These are phyloP conservation scores for Anethum foeniculum DNA, from an alignment of 140 eudicot genomes.

Conservation along the genomic window DNA sequence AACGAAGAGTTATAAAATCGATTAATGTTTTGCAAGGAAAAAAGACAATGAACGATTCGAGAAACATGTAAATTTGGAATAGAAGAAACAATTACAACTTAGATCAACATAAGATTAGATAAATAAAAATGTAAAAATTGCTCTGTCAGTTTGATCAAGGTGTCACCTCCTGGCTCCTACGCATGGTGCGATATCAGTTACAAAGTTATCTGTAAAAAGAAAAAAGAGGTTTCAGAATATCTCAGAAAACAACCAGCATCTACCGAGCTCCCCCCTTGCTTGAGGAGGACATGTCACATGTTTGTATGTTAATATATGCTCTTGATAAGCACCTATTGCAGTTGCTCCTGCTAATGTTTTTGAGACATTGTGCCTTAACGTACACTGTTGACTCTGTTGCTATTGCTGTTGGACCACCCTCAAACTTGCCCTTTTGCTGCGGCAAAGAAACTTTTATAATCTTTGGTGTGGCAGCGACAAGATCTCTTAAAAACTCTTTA, in stretches of 20 bases:
- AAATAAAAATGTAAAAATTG: no score
- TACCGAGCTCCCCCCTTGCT: neutral
- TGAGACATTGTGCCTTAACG: neutral
- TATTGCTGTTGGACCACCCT: neutral
- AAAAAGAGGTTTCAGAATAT: neutral
- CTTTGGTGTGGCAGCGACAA: neutral
- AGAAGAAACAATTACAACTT: no score
- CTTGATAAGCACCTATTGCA: neutral
- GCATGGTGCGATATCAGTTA: neutral
- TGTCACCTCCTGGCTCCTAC: no score
- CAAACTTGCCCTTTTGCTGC: neutral
- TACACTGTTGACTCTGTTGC: slow-evolving; percentile 1
- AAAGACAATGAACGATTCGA: no score
- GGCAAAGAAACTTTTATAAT: neutral
- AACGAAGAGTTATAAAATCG: no score
- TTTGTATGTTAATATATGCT: neutral
- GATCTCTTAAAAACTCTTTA: neutral
- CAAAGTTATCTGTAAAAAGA: neutral
- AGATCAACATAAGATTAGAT: no score
- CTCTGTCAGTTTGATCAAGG: no score
- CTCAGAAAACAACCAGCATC: slow-evolving; percentile 6
- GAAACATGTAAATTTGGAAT: no score
- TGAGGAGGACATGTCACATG: neutral
- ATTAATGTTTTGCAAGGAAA: no score
- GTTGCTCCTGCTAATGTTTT: neutral